phyloP scores from a whole-genome alignment of 73 alveolate species.

The Paramecium tetraurelia region DNA sequence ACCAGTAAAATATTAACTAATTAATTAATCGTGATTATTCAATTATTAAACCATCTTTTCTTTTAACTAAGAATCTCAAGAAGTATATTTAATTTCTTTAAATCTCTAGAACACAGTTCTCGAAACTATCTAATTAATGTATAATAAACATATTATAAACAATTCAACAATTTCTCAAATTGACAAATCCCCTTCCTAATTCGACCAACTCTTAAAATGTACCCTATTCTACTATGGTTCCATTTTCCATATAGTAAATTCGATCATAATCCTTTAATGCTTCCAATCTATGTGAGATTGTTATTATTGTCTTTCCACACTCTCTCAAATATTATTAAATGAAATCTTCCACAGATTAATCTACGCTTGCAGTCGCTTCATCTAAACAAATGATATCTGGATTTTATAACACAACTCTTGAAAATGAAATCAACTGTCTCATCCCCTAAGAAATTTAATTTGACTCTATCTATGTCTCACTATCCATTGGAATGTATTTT shows the following conservation, averaged over 20 bases:
- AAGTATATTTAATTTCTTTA: not conserved
- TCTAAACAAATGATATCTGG: slow-evolving; percentile 89
- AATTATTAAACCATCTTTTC: not conserved
- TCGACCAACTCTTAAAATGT: not conserved
- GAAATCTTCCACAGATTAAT: slow-evolving; percentile 86
- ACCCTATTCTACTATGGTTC: slow-evolving; percentile 71
- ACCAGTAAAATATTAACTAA: not conserved
- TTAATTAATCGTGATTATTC: not conserved
- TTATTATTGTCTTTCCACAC: slow-evolving; percentile 61
- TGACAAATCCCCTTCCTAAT: not conserved
- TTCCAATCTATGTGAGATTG: slow-evolving; percentile 71
- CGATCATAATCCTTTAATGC: slow-evolving; percentile 65
- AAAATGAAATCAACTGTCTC: slow-evolving; percentile 77
- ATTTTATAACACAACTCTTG: slow-evolving; percentile 73
- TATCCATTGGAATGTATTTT: not conserved
- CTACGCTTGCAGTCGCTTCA: slow-evolving; percentile 98
- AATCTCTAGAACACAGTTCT: not conserved
- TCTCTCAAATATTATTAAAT: slow-evolving; percentile 78
- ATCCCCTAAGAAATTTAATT: slow-evolving; percentile 70
- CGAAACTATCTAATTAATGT: not conserved
- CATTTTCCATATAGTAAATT: slow-evolving; percentile 68
- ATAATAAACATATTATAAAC: not conserved
- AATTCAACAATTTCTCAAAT: not conserved
- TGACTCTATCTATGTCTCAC: not conserved
- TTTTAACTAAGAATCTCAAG: too few relatives aligned